phyloP scores from a whole-genome alignment of 208 protist species.

The Trypanosoma theileri region DNA sequence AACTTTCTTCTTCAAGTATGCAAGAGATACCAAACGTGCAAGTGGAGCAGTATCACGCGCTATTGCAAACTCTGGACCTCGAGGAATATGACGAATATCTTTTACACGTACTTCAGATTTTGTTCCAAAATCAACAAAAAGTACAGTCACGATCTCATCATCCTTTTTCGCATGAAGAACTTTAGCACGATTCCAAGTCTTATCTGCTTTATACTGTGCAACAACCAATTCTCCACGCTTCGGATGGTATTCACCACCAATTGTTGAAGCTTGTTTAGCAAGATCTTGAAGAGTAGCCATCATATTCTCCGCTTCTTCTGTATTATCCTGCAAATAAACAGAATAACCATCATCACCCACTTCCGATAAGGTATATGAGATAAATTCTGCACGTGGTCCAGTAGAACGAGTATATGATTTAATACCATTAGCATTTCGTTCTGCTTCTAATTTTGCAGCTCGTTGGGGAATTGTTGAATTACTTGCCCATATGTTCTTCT shows the following conservation, averaged over 20 bases:
- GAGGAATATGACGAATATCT: conserved; percentile 64
- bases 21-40: conserved; percentile 60
- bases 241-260: conserved; percentile 26
- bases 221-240: conserved; percentile 78
- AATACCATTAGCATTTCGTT: conserved; percentile 42
- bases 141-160: conserved; percentile 51
- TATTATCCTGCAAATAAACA: conserved; percentile 68
- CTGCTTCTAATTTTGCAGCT: conserved; percentile 61
- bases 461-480: conserved; percentile 57
- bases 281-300: conserved; percentile 58
- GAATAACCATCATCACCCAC: conserved; percentile 73
- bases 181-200: conserved; percentile 80
- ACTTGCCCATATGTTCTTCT: conserved; percentile 65
- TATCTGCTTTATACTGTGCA: conserved; percentile 73
- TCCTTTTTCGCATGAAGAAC: conserved; percentile 47
- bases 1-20: conserved; percentile 63
- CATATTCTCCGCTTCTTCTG: conserved; percentile 38
- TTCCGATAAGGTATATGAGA: conserved; percentile 57
- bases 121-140: conserved; percentile 90
- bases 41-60: conserved; percentile 68
- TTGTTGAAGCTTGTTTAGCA: conserved; percentile 43
- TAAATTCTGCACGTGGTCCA: conserved; percentile 49
- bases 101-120: conserved; percentile 45
- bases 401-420: conserved; percentile 35
- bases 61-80: conserved; percentile 66